Conservation (phyloP, 164 flowering plant species). For the Aristolochia californica region DNA sequence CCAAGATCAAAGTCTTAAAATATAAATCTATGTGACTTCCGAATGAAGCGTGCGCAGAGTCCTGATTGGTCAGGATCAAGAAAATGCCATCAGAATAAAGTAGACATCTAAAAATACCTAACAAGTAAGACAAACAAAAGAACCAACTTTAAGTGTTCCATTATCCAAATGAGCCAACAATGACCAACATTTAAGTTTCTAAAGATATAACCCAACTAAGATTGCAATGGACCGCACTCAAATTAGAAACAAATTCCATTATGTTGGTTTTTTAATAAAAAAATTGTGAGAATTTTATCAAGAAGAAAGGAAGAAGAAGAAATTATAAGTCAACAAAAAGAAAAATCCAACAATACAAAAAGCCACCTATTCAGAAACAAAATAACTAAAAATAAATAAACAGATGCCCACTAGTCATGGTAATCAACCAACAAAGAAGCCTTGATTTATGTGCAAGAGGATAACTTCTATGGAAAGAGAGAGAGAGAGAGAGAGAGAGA, state of each 20-base stretch:
- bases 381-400: neutral
- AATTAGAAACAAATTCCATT: too few relatives aligned
- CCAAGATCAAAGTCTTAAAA: slow-evolving; percentile 88
- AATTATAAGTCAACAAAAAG: too few relatives aligned
- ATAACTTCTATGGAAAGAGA: too few relatives aligned
- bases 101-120: neutral
- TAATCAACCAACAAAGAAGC: neutral
- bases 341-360: neutral
- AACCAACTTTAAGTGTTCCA: too few relatives aligned
- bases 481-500: too few relatives aligned
- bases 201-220: too few relatives aligned
- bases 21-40: slow-evolving; percentile 73
- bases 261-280: too few relatives aligned
- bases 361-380: neutral
- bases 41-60: slow-evolving; percentile 55
- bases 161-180: too few relatives aligned
- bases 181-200: too few relatives aligned
- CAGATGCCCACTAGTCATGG: neutral
- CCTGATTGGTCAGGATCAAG: slow-evolving; percentile 33
- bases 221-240: too few relatives aligned
- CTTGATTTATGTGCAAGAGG: neutral
- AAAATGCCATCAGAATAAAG: neutral
- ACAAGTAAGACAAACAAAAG: neutral
- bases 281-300: too few relatives aligned
- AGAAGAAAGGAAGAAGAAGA: too few relatives aligned